Conservation (phyloP, 805 yeast genomes). For the Pichia exigua region DNA sequence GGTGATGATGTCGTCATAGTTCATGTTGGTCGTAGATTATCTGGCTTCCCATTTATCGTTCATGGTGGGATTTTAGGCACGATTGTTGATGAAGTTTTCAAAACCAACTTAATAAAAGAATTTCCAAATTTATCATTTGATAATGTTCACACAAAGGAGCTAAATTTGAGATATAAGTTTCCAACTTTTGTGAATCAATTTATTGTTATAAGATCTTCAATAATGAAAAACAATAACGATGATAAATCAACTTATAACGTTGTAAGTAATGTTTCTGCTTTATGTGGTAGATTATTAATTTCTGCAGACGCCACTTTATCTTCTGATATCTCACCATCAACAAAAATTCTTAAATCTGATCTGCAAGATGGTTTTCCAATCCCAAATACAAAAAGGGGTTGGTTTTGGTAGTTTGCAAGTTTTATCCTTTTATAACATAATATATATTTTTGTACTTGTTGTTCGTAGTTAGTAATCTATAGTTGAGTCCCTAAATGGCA, state of each 20-base stretch:
- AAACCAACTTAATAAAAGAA: constrained; percentile 24
- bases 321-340: background rate
- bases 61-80: constrained; percentile 90
- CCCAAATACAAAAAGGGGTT: background rate
- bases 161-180: constrained; percentile 47
- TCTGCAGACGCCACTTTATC: constrained; percentile 38
- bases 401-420: constrained; percentile 8
- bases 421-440: background rate
- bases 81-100: constrained; percentile 67
- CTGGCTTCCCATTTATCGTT: constrained; percentile 81
- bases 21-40: constrained; percentile 68
- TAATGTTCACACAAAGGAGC: constrained; percentile 36
- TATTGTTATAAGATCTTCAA: constrained; percentile 53
- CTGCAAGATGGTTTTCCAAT: background rate
- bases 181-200: constrained; percentile 80
- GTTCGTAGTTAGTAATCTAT: background rate
- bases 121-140: constrained; percentile 15
- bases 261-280: constrained; percentile 45
- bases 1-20: constrained; percentile 58
- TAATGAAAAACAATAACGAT: constrained; percentile 19
- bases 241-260: constrained; percentile 31
- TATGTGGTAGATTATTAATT: constrained; percentile 49
- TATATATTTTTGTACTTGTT: background rate
- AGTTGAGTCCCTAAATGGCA: background rate
- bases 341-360: background rate